Evolutionary conservation across 345 rosid genomes (phyloP).

Genomic region (Camelina hispida): DNA sequence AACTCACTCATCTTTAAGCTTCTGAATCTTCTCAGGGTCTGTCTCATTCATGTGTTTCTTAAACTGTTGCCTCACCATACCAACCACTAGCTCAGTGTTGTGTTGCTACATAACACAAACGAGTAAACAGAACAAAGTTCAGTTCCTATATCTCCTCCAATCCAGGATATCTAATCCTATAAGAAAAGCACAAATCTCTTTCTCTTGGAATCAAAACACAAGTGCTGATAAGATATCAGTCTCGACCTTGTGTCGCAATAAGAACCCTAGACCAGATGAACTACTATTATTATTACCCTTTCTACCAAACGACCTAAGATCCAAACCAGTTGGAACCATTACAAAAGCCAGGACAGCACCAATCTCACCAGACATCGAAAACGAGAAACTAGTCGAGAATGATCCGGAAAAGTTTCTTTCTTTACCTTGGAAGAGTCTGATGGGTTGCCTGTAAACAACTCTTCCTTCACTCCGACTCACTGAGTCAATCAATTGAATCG

Average conservation of each 20-base stretch:
- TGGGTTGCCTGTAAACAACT: slow-evolving; percentile 68
- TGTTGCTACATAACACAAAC: slow-evolving; percentile 66
- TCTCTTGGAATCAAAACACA: slow-evolving; percentile 11
- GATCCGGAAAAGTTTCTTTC: slow-evolving; percentile 56
- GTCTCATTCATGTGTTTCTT: slow-evolving; percentile 79
- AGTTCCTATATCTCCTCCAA: neutral
- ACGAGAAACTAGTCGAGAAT: slow-evolving; percentile 74
- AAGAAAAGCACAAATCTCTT: slow-evolving; percentile 14
- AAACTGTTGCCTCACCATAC: slow-evolving; percentile 89
- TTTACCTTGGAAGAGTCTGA: slow-evolving; percentile 71
- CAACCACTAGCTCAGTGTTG: slow-evolving; percentile 77
- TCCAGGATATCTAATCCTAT: slow-evolving; percentile 1
- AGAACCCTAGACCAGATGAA: slow-evolving; percentile 41
- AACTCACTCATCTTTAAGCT: slow-evolving; percentile 90
- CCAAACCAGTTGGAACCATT: slow-evolving; percentile 56
- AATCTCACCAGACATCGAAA: slow-evolving; percentile 58
- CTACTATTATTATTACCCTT: slow-evolving; percentile 16
- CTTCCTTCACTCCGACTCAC: slow-evolving; percentile 56
- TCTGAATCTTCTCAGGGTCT: slow-evolving; percentile 88
- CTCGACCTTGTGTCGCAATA: slow-evolving; percentile 14
- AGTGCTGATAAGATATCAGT: neutral
- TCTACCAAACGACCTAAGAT: slow-evolving; percentile 52
- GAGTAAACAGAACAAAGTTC: slow-evolving; percentile 10
- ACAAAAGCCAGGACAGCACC: slow-evolving; percentile 69
- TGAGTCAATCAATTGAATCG: slow-evolving; percentile 67